Evolutionary conservation across 1,139 yeast genomes (phyloP).

Genomic region (Blastobotrys arbuscula): DNA sequence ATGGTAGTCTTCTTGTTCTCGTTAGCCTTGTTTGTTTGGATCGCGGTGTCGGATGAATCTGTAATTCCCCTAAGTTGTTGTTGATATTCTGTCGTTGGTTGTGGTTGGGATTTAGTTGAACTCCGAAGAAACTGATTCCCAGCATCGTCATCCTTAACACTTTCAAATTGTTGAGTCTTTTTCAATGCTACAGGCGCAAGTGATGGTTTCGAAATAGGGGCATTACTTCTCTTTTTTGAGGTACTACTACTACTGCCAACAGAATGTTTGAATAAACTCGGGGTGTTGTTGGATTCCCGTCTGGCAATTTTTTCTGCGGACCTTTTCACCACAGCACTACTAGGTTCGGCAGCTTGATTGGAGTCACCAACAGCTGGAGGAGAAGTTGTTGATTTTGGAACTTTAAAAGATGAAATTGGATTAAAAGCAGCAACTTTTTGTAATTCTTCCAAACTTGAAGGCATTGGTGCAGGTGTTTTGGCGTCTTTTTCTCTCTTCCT

Average conservation of each 20-base stretch:
- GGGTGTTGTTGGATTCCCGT: background rate
- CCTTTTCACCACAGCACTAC: background rate
- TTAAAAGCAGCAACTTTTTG: constrained; percentile 2
- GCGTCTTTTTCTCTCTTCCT: constrained; percentile 4
- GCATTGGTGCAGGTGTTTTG: constrained; percentile 4
- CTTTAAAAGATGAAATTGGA: background rate
- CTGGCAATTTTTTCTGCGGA: background rate
- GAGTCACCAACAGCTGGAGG: background rate
- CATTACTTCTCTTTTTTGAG: background rate
- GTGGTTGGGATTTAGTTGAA: constrained; percentile 3
- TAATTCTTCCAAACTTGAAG: constrained; percentile 4
- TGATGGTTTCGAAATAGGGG: constrained; percentile 4
- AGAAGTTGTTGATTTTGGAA: background rate
- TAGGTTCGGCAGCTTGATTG: background rate
- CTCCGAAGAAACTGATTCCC: constrained; percentile 1
- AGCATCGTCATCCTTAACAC: background rate
- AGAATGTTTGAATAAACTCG: constrained; percentile 1
- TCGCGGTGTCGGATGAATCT: background rate
- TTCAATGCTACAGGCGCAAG: constrained; percentile 1
- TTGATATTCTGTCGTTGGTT: background rate
- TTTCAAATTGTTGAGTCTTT: background rate
- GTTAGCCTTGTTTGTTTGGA: constrained; percentile 3
- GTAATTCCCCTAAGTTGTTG: background rate
- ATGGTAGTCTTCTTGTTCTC: background rate
- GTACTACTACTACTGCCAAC: background rate